Evolutionary conservation across 768 basidiomycete genomes (phyloP).

Genomic region (Roridomyces roridus): DNA sequence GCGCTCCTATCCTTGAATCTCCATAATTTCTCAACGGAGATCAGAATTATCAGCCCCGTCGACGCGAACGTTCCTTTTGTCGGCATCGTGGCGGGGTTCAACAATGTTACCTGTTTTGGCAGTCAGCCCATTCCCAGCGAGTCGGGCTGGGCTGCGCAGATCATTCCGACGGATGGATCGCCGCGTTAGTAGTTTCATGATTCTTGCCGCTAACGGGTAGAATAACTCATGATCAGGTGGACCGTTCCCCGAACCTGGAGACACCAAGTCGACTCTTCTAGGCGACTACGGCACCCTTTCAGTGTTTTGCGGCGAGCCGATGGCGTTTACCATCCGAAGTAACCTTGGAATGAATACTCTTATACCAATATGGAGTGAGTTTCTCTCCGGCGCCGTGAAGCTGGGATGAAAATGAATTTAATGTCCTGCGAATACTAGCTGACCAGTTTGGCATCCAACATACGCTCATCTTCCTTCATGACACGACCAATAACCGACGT

Average conservation of each 20-base stretch:
- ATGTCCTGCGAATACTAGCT: no score
- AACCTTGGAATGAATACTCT: not conserved
- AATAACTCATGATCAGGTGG: slow-evolving; percentile 4
- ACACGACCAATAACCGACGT: slow-evolving; percentile 9
- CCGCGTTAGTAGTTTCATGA: slow-evolving; percentile 10
- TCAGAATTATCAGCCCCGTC: slow-evolving; percentile 11
- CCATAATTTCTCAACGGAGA: no score
- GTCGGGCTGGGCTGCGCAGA: slow-evolving; percentile 2
- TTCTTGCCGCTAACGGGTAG: not conserved
- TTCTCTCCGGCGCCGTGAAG: no score
- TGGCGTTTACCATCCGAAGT: slow-evolving; percentile 7
- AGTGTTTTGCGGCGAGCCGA: slow-evolving; percentile 4
- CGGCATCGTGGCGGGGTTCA: not conserved
- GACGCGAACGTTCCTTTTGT: slow-evolving; percentile 8
- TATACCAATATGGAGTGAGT: slow-evolving; percentile 9
- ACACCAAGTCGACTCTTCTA: slow-evolving; percentile 1
- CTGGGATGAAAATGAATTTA: no score
- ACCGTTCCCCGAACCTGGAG: slow-evolving; percentile 2
- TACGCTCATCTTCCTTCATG: slow-evolving; percentile 5
- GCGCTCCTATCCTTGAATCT: no score
- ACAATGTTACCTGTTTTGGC: not conserved
- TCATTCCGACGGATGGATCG: slow-evolving; percentile 5
- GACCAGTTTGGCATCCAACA: slow-evolving; percentile 8
- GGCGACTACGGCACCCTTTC: slow-evolving; percentile 5
- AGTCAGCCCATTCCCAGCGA: not conserved